phyloP scores from a whole-genome alignment of 2,329 filamentous ascomycete genomes.

The Pseudogymnoascus sp. region DNA sequence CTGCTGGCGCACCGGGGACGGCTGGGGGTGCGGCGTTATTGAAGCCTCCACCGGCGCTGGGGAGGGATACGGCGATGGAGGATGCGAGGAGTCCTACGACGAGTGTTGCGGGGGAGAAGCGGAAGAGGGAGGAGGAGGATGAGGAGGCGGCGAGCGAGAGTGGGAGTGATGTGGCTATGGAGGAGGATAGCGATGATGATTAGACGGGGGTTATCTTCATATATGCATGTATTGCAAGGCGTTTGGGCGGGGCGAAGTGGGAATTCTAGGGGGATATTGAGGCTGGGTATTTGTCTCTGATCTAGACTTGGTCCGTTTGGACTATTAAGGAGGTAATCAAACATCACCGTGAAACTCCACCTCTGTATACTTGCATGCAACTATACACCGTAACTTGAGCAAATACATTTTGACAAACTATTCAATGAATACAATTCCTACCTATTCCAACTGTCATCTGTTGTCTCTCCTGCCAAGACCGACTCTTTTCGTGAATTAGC shows the following conservation, averaged over 20 bases:
- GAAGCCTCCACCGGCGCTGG: constrained; percentile 39
- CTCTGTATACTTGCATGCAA: background rate
- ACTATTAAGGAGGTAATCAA: background rate
- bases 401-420: background rate
- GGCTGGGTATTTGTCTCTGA: background rate
- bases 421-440: background rate
- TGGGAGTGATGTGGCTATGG: constrained; percentile 60
- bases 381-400: background rate
- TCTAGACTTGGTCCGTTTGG: background rate
- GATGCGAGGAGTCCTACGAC: constrained; percentile 41
- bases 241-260: constrained; percentile 7
- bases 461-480: background rate
- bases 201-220: constrained; percentile 26
- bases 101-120: constrained; percentile 54
- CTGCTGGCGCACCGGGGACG: constrained; percentile 32
- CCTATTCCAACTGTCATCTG: background rate
- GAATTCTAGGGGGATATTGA: background rate
- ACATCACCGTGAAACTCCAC: background rate
- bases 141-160: constrained; percentile 60
- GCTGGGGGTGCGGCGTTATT: constrained; percentile 11
- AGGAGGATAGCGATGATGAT: constrained; percentile 67
- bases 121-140: constrained; percentile 59
- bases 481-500: background rate
- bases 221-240: constrained; percentile 10
- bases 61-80: constrained; percentile 39